Conservation (phyloP, 225 moss, liverwort and hornwort species). For the Physcomitrium patens region DNA sequence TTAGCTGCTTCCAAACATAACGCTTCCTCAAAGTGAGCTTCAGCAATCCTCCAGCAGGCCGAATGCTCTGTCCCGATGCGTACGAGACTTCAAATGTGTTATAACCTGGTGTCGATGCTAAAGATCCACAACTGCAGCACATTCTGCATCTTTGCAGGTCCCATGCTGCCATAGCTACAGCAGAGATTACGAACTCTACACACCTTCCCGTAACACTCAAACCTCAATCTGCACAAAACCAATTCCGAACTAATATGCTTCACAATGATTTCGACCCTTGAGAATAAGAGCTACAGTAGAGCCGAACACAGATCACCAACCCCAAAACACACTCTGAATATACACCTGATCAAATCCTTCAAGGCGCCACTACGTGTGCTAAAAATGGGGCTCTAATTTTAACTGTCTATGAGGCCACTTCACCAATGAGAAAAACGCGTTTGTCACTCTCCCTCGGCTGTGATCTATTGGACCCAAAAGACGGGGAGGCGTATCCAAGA, state of each 20-base stretch:
- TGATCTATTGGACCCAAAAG: slow-evolving; percentile 28
- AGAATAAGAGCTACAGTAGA: not conserved
- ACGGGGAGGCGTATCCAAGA: not conserved
- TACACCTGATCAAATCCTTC: slow-evolving; percentile 10
- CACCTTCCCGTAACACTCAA: not conserved
- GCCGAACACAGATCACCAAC: not conserved
- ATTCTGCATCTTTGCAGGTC: slow-evolving; percentile 41
- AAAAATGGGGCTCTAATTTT: not conserved
- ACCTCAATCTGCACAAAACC: slow-evolving; percentile 6
- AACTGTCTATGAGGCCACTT: not conserved
- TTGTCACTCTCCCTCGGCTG: slow-evolving; percentile 16
- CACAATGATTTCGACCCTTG: slow-evolving; percentile 23
- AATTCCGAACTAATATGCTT: not conserved
- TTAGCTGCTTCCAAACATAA: slow-evolving; percentile 15
- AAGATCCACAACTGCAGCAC: slow-evolving; percentile 35
- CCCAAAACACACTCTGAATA: not conserved
- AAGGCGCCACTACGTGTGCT: not conserved
- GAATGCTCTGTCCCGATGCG: slow-evolving; percentile 17
- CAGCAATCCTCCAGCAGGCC: slow-evolving; percentile 34
- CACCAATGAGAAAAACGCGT: not conserved
- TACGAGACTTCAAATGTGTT: slow-evolving; percentile 35
- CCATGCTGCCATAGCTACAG: slow-evolving; percentile 40
- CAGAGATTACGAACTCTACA: not conserved
- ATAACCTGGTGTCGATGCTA: slow-evolving; percentile 27
- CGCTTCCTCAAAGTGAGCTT: slow-evolving; percentile 25